Evolutionary conservation across 1,284 basidiomycete species (phyloP).

Genomic region (Vanrija sp.): DNA sequence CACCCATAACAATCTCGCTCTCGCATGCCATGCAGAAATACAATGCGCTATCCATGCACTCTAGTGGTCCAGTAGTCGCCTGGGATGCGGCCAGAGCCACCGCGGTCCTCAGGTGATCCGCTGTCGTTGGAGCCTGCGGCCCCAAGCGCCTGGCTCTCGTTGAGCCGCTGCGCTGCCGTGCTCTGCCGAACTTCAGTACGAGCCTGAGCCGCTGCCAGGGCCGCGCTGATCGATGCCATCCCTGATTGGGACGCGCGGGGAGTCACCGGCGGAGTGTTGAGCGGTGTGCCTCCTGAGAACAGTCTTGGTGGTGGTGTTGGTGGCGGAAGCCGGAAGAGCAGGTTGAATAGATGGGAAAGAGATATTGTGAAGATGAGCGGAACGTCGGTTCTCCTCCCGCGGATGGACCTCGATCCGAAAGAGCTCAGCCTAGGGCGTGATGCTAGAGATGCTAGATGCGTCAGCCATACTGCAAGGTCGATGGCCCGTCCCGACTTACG

Average conservation of each 20-base stretch:
- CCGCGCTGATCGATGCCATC: neutral
- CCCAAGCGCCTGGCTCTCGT: neutral
- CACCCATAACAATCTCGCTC: neutral
- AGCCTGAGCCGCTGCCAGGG: constrained; percentile 2
- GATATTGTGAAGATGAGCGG: constrained; percentile 37
- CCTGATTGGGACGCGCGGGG: constrained; percentile 1
- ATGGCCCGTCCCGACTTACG: neutral
- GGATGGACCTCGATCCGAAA: neutral
- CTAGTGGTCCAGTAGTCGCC: constrained; percentile 25
- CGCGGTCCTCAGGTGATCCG: neutral
- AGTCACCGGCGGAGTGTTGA: constrained; percentile 17
- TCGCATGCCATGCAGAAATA: neutral
- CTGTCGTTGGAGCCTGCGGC: neutral
- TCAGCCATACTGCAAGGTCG: neutral
- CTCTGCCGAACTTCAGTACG: neutral
- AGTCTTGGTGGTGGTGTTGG: constrained; percentile 23
- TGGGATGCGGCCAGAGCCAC: constrained; percentile 8
- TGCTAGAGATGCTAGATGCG: neutral
- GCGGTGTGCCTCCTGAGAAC: constrained; percentile 34
- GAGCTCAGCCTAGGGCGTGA: neutral
- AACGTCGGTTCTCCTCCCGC: constrained; percentile 19
- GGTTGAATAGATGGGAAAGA: constrained; percentile 24
- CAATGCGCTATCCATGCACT: constrained; percentile 7
- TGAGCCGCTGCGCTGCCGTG: constrained; percentile 1
- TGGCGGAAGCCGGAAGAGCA: constrained; percentile 30